Conservation (phyloP, 805 yeast species). For the Wickerhamiella kazuoi region DNA sequence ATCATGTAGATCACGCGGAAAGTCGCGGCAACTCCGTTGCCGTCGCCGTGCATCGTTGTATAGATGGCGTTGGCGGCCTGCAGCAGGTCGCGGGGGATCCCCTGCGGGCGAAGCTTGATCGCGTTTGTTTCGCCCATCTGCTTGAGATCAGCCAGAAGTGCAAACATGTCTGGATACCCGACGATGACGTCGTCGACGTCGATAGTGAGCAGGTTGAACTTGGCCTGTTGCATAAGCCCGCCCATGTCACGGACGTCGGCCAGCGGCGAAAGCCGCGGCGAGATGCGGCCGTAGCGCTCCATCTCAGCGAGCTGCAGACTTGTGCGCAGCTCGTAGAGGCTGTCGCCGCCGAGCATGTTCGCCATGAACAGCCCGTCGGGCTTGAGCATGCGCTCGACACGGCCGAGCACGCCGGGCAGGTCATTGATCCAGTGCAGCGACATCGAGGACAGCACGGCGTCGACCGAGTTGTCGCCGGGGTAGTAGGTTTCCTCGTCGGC, state of each 20-base stretch:
- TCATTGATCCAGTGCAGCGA: conserved; percentile 77
- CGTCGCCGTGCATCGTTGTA: conserved; percentile 49
- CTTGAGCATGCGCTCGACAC: conserved; percentile 39
- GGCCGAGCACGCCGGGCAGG: conserved; percentile 44
- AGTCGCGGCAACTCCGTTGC: conserved; percentile 53
- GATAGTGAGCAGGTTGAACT: conserved; percentile 62
- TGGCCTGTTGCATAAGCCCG: conserved; percentile 50
- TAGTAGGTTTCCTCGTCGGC: conserved; percentile 45
- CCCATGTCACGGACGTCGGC: conserved; percentile 68
- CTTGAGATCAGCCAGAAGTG: conserved; percentile 54
- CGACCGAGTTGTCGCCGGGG: conserved; percentile 29
- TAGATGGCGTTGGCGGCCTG: conserved; percentile 67
- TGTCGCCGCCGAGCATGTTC: conserved; percentile 68
- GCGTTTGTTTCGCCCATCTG: conserved; percentile 78
- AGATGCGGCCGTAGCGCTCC: conserved; percentile 61
- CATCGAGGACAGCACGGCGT: conserved; percentile 56
- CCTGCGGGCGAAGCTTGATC: conserved; percentile 23
- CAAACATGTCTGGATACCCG: conserved; percentile 52
- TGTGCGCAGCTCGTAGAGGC: conserved; percentile 66
- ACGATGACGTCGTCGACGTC: conserved; percentile 74
- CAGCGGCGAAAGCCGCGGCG: conserved; percentile 68
- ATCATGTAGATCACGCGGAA: conserved; percentile 66
- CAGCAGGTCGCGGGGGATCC: conserved; percentile 43
- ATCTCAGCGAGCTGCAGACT: conserved; percentile 66
- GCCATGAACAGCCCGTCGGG: conserved; percentile 77